These are phyloP conservation scores for Ophiognomonia clavigignenti-juglandacearum DNA, from an alignment of 2,329 filamentous ascomycete species.

Conservation along the genomic window DNA sequence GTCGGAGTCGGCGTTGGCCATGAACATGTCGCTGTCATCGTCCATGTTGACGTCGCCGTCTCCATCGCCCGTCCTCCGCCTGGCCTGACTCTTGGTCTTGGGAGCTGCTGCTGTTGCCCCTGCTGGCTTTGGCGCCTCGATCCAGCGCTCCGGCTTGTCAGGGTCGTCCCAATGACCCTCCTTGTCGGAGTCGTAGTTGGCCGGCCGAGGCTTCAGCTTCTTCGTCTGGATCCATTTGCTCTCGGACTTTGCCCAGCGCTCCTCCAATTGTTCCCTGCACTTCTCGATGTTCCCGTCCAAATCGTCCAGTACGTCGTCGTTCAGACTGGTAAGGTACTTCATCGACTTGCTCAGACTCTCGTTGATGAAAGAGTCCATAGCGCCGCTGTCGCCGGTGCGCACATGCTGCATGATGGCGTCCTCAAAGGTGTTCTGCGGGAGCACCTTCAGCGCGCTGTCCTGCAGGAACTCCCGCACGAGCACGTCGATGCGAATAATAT, in stretches of 20 bases:
- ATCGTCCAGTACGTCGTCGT: slow-evolving; percentile 59
- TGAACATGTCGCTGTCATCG: slow-evolving; percentile 40
- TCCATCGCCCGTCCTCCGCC: slow-evolving; percentile 40
- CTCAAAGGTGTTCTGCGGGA: slow-evolving; percentile 88
- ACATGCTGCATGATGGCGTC: slow-evolving; percentile 92
- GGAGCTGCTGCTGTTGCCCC: no score
- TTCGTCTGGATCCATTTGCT: slow-evolving; percentile 40
- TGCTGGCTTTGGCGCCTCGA: slow-evolving; percentile 5
- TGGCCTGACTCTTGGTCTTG: slow-evolving; percentile 26
- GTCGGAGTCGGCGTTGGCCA: slow-evolving; percentile 32
- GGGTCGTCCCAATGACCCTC: slow-evolving; percentile 83
- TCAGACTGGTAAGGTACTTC: slow-evolving; percentile 61
- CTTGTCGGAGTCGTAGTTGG: slow-evolving; percentile 82
- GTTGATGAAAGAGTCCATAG: slow-evolving; percentile 76
- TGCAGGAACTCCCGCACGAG: slow-evolving; percentile 83
- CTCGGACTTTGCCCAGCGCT: slow-evolving; percentile 58
- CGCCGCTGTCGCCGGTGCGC: slow-evolving; percentile 90
- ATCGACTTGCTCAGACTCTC: slow-evolving; percentile 68
- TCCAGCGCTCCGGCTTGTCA: slow-evolving; percentile 49
- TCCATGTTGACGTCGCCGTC: slow-evolving; percentile 41
- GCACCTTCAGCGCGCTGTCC: slow-evolving; percentile 83
- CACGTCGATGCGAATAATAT: slow-evolving; percentile 81
- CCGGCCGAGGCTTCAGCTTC: slow-evolving; percentile 70
- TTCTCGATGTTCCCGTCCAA: slow-evolving; percentile 70
- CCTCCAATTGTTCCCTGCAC: slow-evolving; percentile 65